Evolutionary conservation across 2,329 filamentous ascomycete species (phyloP), one percentile per base, ranked within the genome.

Genomic region (Calonectria montana): DNA sequence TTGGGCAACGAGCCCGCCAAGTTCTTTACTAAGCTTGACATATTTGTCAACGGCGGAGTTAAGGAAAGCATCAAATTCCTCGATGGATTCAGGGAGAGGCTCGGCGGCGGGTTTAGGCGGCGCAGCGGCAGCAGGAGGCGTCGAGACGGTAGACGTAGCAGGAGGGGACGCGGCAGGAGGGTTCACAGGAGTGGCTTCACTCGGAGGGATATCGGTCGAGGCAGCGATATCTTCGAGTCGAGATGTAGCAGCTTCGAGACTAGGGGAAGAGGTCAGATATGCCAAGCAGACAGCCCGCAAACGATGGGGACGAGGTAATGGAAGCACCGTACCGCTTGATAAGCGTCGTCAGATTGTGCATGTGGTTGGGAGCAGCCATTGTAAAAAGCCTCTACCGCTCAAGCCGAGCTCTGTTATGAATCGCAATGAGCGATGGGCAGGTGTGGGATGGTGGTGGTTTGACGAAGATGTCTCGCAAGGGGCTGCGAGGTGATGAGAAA

Each of bases 301-400:
- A 4, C 12, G 29, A 8, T 18, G 35, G 18, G 27, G 10, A 21
- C 5, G n/a, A 41, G 39, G 16, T 39, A 27, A 37, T 27, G 48
- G 41, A 31, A 47, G 53, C 37, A 65, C 53, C 47, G 79, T 90
- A 98, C 97, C 97, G 92, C 90, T 99, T 99, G 87, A 99, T 98
- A 81, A 99, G 91, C 67, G 97, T 99, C 41, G 95, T 97, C 74
- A 99, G 87, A 83, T 98, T 98, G 86, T 98, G 93, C 95, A 98
- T 98, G 80, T 95, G 94, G 85, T 90, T 94, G 74, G 91, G 87
- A 77, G 92, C 91, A 76, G 93, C 91, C 93, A 96, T 96, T 74
- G 72, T 84, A 71, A 37, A 18, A 57, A 59, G 23, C 12, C 37
- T 16, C 29, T 61, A 61, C 55, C 45, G 53, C 15, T 61, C 63